Percentiles rank a stretch among this genome's conserved stretches.
Conservation (phyloP, 2,329 filamentous ascomycete species). For the Penicillium sp. region DNA sequence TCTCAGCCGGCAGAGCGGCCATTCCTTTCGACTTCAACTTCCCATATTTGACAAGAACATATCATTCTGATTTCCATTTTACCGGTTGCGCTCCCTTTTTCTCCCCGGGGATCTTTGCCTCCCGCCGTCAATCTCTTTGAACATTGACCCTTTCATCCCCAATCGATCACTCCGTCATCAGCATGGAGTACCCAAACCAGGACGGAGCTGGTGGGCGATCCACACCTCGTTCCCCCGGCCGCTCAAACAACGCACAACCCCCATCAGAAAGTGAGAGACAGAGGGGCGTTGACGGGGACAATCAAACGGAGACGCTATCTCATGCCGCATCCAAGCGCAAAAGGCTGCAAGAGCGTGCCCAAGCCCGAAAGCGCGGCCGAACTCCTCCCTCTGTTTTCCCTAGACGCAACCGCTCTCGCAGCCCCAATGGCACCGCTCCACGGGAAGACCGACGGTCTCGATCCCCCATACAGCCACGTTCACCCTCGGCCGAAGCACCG, state of each 20-base stretch:
- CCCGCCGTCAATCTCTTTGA: neutral
- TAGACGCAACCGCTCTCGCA: conserved; percentile 38
- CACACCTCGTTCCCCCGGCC: neutral
- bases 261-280: conserved; percentile 6
- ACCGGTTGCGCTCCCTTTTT: neutral
- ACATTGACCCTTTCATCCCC: neutral
- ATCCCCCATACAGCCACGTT: conserved; percentile 45
- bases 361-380: conserved; percentile 40
- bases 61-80: neutral
- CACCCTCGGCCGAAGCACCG: conserved; percentile 42
- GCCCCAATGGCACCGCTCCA: conserved; percentile 17
- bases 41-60: neutral
- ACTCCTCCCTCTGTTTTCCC: conserved; percentile 43
- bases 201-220: neutral
- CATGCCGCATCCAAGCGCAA: conserved; percentile 40
- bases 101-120: neutral
- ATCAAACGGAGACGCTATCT: conserved; percentile 26
- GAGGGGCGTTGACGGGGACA: conserved; percentile 24
- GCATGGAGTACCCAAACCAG: conserved; percentile 2
- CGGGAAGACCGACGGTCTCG: conserved; percentile 40
- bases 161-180: neutral
- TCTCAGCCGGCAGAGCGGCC: neutral
- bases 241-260: neutral
- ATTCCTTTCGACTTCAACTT: conserved; percentile 2
- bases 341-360: conserved; percentile 42